Evolutionary conservation across 345 rosid species (phyloP).

Genomic region (Orychophragmus violaceus): DNA sequence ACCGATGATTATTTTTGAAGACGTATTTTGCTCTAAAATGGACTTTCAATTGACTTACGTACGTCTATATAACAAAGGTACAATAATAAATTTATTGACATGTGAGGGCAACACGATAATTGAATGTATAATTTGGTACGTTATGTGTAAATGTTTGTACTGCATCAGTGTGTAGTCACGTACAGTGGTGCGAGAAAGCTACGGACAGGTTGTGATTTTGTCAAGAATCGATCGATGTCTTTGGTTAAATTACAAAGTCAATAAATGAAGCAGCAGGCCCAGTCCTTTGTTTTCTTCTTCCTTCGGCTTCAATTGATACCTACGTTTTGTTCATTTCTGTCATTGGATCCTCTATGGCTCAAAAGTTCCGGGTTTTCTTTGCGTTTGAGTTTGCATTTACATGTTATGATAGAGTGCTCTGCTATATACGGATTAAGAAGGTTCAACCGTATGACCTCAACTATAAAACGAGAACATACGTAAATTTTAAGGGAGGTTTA

Average conservation of each 20-base stretch:
- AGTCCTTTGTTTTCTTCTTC: constrained; percentile 26
- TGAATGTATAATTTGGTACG: constrained; percentile 33
- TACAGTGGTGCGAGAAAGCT: constrained; percentile 30
- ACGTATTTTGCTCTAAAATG: neutral
- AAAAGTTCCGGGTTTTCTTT: neutral
- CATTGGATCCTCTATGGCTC: constrained; percentile 8
- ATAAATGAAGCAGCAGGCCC: constrained; percentile 31
- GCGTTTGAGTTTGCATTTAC: constrained; percentile 4
- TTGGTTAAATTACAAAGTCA: constrained; percentile 11
- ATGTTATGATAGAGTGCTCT: neutral
- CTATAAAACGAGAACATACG: no score
- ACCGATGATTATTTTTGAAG: neutral
- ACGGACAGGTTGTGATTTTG: constrained; percentile 32
- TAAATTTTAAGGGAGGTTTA: neutral
- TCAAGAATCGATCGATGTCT: constrained; percentile 24
- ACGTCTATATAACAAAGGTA: constrained; percentile 29
- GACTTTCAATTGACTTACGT: constrained; percentile 21
- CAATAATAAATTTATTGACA: constrained; percentile 1
- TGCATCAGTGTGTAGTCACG: constrained; percentile 29
- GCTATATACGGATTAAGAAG: no score
- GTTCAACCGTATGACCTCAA: no score
- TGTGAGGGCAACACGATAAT: constrained; percentile 25
- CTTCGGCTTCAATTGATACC: constrained; percentile 13
- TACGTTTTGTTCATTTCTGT: constrained; percentile 28
- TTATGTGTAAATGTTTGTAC: constrained; percentile 29